A percentile compares a stretch with the other conserved stretches of the same genome.
Evolutionary conservation across 768 basidiomycete genomes (phyloP).

Genomic region (Trametes cingulata): DNA sequence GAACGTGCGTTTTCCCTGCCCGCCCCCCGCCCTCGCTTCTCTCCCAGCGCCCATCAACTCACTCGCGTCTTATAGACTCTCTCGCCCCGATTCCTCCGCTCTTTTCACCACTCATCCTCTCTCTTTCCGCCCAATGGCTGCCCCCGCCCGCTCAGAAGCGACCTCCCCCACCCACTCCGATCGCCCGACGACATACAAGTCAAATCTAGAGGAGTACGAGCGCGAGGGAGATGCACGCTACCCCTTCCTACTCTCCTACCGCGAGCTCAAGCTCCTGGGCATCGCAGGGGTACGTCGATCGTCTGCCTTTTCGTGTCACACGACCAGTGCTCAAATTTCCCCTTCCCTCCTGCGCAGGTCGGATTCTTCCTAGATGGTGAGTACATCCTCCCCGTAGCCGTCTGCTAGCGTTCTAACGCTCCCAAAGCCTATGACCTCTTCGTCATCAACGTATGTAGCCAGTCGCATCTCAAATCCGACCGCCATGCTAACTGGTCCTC

Average conservation of each 20-base stretch:
- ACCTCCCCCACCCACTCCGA: constrained; percentile 1
- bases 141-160: background rate
- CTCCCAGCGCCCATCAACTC: background rate
- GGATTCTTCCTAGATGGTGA: constrained; percentile 73
- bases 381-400: constrained; percentile 14
- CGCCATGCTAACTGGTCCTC: background rate
- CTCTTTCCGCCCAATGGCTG: constrained; percentile 1
- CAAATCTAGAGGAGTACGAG: constrained; percentile 37
- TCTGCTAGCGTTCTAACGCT: background rate
- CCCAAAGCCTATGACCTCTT: constrained; percentile 65
- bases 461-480: background rate
- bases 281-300: constrained; percentile 55
- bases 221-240: constrained; percentile 33
- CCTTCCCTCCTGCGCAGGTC: constrained; percentile 40
- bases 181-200: constrained; percentile 13
- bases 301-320: constrained; percentile 2
- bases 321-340: constrained; percentile 9
- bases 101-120: background rate
- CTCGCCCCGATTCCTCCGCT: background rate
- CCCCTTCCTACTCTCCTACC: constrained; percentile 41
- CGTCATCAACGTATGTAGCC: constrained; percentile 58
- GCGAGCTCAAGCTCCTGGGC: constrained; percentile 60
- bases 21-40: background rate
- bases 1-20: constrained; percentile 13
- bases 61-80: background rate